Base-by-base conservation (phyloP, 192 early-diverging fungal species). In the Coemansia sp. region DNA sequence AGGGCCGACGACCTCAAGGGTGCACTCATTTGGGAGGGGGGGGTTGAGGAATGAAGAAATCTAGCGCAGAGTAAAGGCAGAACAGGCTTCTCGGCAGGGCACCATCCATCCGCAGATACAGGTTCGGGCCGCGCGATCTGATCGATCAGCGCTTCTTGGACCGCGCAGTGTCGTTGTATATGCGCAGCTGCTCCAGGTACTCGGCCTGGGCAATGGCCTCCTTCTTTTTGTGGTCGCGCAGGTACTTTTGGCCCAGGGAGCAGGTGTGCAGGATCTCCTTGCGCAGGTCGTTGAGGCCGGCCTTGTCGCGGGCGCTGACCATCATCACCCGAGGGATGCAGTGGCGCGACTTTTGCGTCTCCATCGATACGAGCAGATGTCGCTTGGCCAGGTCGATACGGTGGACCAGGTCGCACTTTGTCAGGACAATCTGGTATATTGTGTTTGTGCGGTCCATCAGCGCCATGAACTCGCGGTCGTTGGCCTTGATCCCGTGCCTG, bases 321-420 rank as follows among this genome's bases (percentile, higher is more conserved):
- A 85, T 78, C 36, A 86, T 53, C 7, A 85, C 65, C 2, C 67
- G 62, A 7, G 43, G 54, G 17, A 70, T 54, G 51, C 74, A 76
- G 63, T 65, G 42, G 11, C 38, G 42, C 33, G 57, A 57, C 21
- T 54, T 39, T 7, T 38, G 35, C 7, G 64, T 44, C 30, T 72
- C 76, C 31, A 79, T 55, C 33, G 77, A 57, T 6, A 82, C 57
- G 3, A 84, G 26, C 48, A 74, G 51, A 25, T 85, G 69, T 3
- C 76, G 73, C 19, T 82, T 75, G 4, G 85, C 87, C 16, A 89
- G 73, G 14, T 79, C 77, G 7, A 73, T 67, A 11, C 80, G 67
- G 13, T 74, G 64, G 2, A 85, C 75, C 14, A 86, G 53, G 54
- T 89, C 87, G 56, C 85, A 87, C 45, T 89, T 89, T 22, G 87